These are phyloP conservation scores for Suillus variegatus DNA, from an alignment of 768 basidiomycete species.

Conservation along the genomic window DNA sequence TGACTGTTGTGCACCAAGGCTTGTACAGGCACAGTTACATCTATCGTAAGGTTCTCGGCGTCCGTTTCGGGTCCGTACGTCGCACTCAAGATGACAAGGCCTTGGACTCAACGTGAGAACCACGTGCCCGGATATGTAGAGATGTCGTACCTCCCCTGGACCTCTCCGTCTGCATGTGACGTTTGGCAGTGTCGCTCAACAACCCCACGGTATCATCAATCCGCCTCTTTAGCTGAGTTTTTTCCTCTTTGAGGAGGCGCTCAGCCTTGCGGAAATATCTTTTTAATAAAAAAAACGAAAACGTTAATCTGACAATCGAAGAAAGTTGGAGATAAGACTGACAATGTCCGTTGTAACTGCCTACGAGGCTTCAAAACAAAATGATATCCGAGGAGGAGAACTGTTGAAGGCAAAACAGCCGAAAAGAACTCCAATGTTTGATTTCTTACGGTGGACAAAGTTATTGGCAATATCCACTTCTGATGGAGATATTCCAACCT, in stretches of 20 bases:
- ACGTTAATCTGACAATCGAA: slow-evolving; percentile 6
- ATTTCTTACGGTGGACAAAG: slow-evolving; percentile 53
- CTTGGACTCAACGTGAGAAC: slow-evolving; percentile 38
- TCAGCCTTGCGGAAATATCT: slow-evolving; percentile 72
- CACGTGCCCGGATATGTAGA: slow-evolving; percentile 8
- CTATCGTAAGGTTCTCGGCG: slow-evolving; percentile 57
- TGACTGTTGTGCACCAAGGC: slow-evolving; percentile 79
- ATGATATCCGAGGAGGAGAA: slow-evolving; percentile 54
- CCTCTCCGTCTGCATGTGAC: slow-evolving; percentile 63
- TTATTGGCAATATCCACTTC: slow-evolving; percentile 55
- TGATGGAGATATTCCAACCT: slow-evolving; percentile 63
- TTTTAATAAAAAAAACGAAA: not conserved
- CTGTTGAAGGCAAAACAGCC: slow-evolving; percentile 55
- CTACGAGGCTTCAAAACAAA: slow-evolving; percentile 58
- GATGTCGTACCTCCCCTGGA: slow-evolving; percentile 59
- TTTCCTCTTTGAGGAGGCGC: slow-evolving; percentile 62
- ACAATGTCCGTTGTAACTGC: slow-evolving; percentile 55
- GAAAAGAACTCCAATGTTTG: slow-evolving; percentile 50
- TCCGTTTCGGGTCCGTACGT: slow-evolving; percentile 64
- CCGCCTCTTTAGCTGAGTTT: slow-evolving; percentile 61
- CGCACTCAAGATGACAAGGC: slow-evolving; percentile 77
- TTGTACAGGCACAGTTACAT: slow-evolving; percentile 83
- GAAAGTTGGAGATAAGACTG: slow-evolving; percentile 24
- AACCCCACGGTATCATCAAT: slow-evolving; percentile 62
- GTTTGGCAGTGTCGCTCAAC: slow-evolving; percentile 67